Evolutionary conservation across 2,329 filamentous ascomycete genomes (phyloP), one percentile per base, ranked within the genome.

Genomic region (Chaetothyriales sp.): DNA sequence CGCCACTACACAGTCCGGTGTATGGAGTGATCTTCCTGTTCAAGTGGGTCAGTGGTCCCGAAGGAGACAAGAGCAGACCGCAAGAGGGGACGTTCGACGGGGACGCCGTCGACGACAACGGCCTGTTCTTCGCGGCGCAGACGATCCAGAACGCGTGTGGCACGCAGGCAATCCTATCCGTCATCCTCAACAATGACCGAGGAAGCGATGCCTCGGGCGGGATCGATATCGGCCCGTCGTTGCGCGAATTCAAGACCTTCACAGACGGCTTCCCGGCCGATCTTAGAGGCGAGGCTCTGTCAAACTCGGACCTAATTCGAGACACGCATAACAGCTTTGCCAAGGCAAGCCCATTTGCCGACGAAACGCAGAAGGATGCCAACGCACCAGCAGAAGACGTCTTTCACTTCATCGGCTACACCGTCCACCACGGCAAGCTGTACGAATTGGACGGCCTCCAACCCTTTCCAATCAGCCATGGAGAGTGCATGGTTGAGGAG

Each of bases 1-100:
- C 46, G 20, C 20, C 48, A 7, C 25, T 45, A 44, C 40, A 51
- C 56, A 82, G 84, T 61, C 85, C 86, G 18, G 77, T 95, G 50
- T 94, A 95, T 72, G 92, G 92, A 63, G 88, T 98, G 60, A 95
- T 98, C 65, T 98, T 98, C 71, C 86, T 98, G 67, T 98, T 98
- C 82, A 97, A 95, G 73, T 98, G 67, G 65, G 67, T 68, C 47
- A 65, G 65, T 48, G 66, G 67, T 52, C 70, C 86, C 80, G 48
- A 89, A 81, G 55, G 83, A 75, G 72, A 80, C 43, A 69, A 76
- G 44, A 75, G 80, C 52, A 77, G 77, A 45, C 89, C 89, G 0
- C 78, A 81, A 58, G 89, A 97, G 67, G 92, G 92, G 55, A 75
- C 72, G 33, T 95, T 87, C 68, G 89, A 95, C 71, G 74, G 81